Conservation (phyloP, 805 yeast species). For the Ogataea paraovalis region DNA sequence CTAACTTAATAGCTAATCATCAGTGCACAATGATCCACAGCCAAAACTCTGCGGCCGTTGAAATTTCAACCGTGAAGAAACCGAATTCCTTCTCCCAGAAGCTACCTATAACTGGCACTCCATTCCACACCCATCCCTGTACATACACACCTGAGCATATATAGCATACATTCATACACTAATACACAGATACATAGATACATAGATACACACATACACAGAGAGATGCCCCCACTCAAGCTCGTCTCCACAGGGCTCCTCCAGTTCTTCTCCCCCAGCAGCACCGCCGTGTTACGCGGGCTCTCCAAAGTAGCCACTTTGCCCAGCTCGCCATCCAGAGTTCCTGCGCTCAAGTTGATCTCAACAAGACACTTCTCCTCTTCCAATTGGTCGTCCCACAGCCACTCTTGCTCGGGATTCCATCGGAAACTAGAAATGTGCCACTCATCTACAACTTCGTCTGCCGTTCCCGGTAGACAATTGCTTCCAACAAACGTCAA, state of each 20-base stretch:
- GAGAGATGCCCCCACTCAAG: background rate
- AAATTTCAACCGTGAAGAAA: too few relatives aligned
- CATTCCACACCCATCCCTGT: background rate
- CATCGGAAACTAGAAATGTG: conserved; percentile 11
- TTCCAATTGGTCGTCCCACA: background rate
- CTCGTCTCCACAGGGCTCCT: background rate
- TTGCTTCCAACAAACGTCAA: conserved; percentile 48
- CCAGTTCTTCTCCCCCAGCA: background rate
- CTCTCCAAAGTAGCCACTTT: background rate
- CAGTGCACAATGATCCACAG: too few relatives aligned
- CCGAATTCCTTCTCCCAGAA: too few relatives aligned
- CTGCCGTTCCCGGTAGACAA: conserved; percentile 24
- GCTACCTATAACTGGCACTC: background rate
- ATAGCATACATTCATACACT: too few relatives aligned
- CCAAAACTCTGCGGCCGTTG: too few relatives aligned
- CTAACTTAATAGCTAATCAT: too few relatives aligned
- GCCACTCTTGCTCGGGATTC: conserved; percentile 14
- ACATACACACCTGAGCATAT: too few relatives aligned
- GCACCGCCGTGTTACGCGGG: background rate
- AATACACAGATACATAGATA: too few relatives aligned
- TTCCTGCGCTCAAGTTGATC: too few relatives aligned
- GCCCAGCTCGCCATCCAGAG: background rate
- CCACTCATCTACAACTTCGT: conserved; percentile 11
- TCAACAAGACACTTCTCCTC: background rate
- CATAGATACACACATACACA: background rate